Evolutionary conservation across 768 basidiomycete genomes (phyloP).

Genomic region (Roridomyces roridus): DNA sequence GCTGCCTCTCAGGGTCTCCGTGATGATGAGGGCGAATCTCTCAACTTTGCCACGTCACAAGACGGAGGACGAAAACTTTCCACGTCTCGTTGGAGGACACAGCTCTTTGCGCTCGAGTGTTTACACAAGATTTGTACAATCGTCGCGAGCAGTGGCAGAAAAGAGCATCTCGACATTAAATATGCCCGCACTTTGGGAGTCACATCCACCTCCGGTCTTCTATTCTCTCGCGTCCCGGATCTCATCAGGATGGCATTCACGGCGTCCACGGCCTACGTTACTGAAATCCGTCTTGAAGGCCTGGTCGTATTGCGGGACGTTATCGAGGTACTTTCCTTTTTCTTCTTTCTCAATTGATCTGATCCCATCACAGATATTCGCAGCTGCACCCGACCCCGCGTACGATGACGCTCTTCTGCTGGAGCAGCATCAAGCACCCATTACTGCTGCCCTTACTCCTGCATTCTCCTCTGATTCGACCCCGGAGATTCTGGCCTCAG

Average conservation of each 20-base stretch:
- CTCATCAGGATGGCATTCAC: conserved; percentile 98
- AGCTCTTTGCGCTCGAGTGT: conserved; percentile 92
- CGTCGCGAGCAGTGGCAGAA: conserved; percentile 71
- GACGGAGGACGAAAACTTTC: conserved; percentile 45
- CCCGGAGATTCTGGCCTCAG: conserved; percentile 92
- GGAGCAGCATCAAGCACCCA: conserved; percentile 98
- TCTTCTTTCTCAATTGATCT: background rate
- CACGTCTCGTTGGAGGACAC: conserved; percentile 94
- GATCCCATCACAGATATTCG: conserved; percentile 70
- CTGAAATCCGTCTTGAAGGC: conserved; percentile 92
- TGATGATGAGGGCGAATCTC: conserved; percentile 95
- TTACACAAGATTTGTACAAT: conserved; percentile 87
- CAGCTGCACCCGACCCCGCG: conserved; percentile 86
- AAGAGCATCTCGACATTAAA: conserved; percentile 84
- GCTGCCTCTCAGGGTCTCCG: conserved; percentile 62
- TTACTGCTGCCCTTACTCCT: conserved; percentile 95
- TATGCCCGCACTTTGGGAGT: conserved; percentile 70
- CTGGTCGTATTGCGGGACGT: conserved; percentile 89
- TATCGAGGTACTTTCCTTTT: conserved; percentile 68
- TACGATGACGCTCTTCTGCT: conserved; percentile 89
- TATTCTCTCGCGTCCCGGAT: conserved; percentile 89
- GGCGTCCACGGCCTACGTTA: conserved; percentile 95
- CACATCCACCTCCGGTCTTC: conserved; percentile 56
- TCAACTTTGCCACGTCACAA: conserved; percentile 65
- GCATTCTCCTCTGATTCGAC: conserved; percentile 96